These are phyloP conservation scores for Myxozyma neotropica DNA, from an alignment of 805 yeast species.

Conservation along the genomic window DNA sequence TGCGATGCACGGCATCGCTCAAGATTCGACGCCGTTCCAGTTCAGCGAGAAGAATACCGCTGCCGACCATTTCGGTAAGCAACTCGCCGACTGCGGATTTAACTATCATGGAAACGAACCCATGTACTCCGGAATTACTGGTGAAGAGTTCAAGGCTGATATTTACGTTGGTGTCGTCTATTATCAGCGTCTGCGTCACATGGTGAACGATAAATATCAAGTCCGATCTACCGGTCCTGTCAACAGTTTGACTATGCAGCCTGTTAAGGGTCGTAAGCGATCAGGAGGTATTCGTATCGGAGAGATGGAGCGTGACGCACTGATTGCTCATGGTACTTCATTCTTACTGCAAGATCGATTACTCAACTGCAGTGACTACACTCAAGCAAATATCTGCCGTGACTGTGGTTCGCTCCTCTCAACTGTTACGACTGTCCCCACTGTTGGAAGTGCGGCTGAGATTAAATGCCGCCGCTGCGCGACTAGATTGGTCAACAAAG, in stretches of 20 bases:
- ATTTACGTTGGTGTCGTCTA: conserved; percentile 96
- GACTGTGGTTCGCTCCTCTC: conserved; percentile 90
- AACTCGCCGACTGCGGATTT: conserved; percentile 82
- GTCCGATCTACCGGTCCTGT: conserved; percentile 99
- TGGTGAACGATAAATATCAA: conserved; percentile 99
- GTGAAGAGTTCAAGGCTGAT: conserved; percentile 94
- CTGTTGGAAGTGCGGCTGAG: conserved; percentile 75
- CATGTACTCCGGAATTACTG: conserved; percentile 97
- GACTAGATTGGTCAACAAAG: conserved; percentile 54
- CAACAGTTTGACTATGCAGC: conserved; percentile 96
- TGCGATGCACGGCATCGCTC: conserved; percentile 95
- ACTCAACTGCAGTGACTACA: conserved; percentile 91
- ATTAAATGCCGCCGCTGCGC: conserved; percentile 93
- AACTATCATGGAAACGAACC: conserved; percentile 99
- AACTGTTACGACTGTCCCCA: conserved; percentile 87
- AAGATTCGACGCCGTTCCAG: conserved; percentile 95
- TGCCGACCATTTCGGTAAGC: conserved; percentile 97
- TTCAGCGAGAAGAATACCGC: conserved; percentile 92
- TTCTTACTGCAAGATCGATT: conserved; percentile 91
- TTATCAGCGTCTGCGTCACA: conserved; percentile 97
- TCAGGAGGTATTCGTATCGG: conserved; percentile 99
- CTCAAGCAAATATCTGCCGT: conserved; percentile 88
- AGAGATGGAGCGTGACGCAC: conserved; percentile 99
- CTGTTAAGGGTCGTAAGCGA: conserved; percentile 98
- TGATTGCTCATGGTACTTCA: conserved; percentile 98